These are phyloP conservation scores for Epithemia pelagica DNA, from an alignment of 108 stramenopile species.

Conservation along the genomic window DNA sequence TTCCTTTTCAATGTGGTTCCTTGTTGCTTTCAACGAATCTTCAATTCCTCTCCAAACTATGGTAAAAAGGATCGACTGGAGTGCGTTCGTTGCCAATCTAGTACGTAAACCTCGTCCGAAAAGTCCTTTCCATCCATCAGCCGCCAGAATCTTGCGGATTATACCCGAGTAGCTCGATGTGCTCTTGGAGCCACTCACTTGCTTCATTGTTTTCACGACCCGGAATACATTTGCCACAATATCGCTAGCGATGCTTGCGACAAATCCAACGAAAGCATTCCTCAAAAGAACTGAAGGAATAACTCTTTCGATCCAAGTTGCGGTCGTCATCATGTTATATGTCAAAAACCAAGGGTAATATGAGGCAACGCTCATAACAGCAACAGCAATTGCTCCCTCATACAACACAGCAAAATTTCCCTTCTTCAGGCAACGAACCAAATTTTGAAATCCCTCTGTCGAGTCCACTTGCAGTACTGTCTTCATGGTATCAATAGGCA, in stretches of 20 bases:
- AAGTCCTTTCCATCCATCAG: slow-evolving; percentile 81
- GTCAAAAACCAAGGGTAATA: slow-evolving; percentile 86
- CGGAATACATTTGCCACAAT: slow-evolving; percentile 70
- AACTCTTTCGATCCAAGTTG: slow-evolving; percentile 20
- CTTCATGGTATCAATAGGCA: slow-evolving; percentile 95
- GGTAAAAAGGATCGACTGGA: slow-evolving; percentile 77
- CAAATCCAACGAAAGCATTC: slow-evolving; percentile 68
- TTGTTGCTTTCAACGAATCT: slow-evolving; percentile 20
- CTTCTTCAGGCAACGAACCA: slow-evolving; percentile 51
- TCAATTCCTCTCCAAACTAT: slow-evolving; percentile 78
- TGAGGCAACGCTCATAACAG: slow-evolving; percentile 45
- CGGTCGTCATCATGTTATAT: slow-evolving; percentile 54
- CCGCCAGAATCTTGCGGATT: slow-evolving; percentile 66
- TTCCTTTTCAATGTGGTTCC: not conserved
- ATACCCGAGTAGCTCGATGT: slow-evolving; percentile 54
- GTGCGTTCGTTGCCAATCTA: slow-evolving; percentile 71
- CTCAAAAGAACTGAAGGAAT: slow-evolving; percentile 39
- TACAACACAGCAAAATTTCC: slow-evolving; percentile 69
- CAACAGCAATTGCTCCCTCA: slow-evolving; percentile 62
- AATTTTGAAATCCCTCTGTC: slow-evolving; percentile 47
- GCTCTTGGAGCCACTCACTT: slow-evolving; percentile 60
- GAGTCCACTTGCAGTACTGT: slow-evolving; percentile 93
- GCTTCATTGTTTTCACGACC: slow-evolving; percentile 87
- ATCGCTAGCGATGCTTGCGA: slow-evolving; percentile 71
- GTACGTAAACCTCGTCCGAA: slow-evolving; percentile 75